Conservation (phyloP, 83 land plant genomes). For the Diphasiastrum complanatum region DNA sequence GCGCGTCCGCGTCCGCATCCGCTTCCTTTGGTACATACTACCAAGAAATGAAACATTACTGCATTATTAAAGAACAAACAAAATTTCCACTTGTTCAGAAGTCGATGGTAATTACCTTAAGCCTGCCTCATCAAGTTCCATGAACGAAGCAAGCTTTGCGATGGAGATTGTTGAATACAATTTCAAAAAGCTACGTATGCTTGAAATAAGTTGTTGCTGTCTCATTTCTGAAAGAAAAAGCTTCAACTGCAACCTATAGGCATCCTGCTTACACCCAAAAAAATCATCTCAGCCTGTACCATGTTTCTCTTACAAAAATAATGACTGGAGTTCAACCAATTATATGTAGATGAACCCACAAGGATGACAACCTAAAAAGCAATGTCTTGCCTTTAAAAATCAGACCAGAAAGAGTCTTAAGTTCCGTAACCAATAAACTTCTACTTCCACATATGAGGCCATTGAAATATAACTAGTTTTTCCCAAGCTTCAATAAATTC, state of each 20-base stretch:
- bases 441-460: too few species aligned
- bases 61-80: neutral
- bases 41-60: too few species aligned
- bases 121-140: conserved; percentile 90
- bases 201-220: conserved; percentile 77
- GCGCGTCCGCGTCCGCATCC: too few species aligned
- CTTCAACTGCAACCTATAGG: conserved; percentile 90
- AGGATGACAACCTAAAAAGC: too few species aligned
- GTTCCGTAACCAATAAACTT: too few species aligned
- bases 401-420: too few species aligned
- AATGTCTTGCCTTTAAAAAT: too few species aligned
- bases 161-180: conserved; percentile 77
- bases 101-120: conserved; percentile 43
- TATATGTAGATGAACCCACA: neutral
- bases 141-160: conserved; percentile 73
- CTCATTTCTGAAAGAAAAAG: conserved; percentile 87
- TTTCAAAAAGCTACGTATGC: conserved; percentile 76
- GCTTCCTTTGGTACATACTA: too few species aligned
- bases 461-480: too few species aligned
- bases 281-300: neutral
- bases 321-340: too few species aligned
- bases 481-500: too few species aligned
- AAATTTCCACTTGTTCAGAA: neutral
- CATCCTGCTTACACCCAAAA: too few species aligned
- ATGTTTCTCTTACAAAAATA: neutral